Conservation (phyloP, 2,329 filamentous ascomycete genomes). For the Xylariaceae sp. region DNA sequence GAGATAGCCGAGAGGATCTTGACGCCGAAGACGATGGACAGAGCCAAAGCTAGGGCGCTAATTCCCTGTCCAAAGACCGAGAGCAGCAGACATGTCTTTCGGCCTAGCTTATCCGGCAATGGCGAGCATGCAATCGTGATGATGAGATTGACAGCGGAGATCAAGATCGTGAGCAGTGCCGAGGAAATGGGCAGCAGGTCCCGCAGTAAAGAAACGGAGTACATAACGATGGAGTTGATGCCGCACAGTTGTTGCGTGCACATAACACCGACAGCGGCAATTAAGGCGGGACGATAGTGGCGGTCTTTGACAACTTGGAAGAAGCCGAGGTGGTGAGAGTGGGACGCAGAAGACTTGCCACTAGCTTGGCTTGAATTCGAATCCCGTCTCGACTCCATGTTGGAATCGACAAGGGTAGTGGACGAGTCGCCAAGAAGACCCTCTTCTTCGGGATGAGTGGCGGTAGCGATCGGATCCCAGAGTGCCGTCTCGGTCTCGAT, state of each 20-base stretch:
- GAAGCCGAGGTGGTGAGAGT: slow-evolving; percentile 56
- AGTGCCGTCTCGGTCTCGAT: slow-evolving; percentile 68
- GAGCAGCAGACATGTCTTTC: slow-evolving; percentile 77
- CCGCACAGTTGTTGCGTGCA: slow-evolving; percentile 87
- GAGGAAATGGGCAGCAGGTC: slow-evolving; percentile 78
- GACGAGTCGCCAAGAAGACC: slow-evolving; percentile 53
- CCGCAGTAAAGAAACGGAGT: slow-evolving; percentile 85
- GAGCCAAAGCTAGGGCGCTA: slow-evolving; percentile 70
- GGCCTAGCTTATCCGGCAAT: slow-evolving; percentile 79
- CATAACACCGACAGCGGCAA: slow-evolving; percentile 88
- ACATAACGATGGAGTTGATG: slow-evolving; percentile 98
- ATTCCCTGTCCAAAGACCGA: slow-evolving; percentile 82
- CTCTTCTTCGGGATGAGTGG: slow-evolving; percentile 59
- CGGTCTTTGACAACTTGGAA: slow-evolving; percentile 63
- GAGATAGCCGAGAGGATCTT: slow-evolving; percentile 76
- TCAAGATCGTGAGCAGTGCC: slow-evolving; percentile 77
- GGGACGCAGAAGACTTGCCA: slow-evolving; percentile 21
- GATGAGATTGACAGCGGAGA: slow-evolving; percentile 81
- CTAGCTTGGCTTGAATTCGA: slow-evolving; percentile 23
- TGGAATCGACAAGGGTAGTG: slow-evolving; percentile 10
- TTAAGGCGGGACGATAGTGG: slow-evolving; percentile 66
- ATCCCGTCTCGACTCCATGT: slow-evolving; percentile 22
- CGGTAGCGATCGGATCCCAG: slow-evolving; percentile 53
- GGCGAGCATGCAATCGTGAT: slow-evolving; percentile 80
- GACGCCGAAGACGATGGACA: slow-evolving; percentile 71